Evolutionary conservation across 495 filamentous ascomycete genomes (phyloP).

Genomic region (Aspergillus saccharolyticus): DNA sequence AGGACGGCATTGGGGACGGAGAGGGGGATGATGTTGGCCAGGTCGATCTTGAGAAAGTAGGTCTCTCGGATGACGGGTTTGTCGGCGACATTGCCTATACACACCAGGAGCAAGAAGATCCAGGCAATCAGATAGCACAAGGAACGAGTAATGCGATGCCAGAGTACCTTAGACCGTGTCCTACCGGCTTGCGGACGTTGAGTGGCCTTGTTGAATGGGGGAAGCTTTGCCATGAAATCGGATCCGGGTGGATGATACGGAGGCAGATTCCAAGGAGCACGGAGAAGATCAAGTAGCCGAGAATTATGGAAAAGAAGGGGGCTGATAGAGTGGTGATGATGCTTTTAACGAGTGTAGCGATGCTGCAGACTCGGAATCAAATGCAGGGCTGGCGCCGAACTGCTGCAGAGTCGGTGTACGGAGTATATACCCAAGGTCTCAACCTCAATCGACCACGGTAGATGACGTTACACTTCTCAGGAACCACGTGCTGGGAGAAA

Average conservation of each 20-base stretch:
- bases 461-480: constrained; percentile 2
- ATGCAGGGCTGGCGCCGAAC: background rate
- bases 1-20: constrained; percentile 68
- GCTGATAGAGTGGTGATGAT: background rate
- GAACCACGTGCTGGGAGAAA: constrained; percentile 1
- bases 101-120: constrained; percentile 72
- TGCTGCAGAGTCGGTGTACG: background rate
- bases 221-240: constrained; percentile 26
- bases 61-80: constrained; percentile 57
- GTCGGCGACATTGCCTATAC: constrained; percentile 64
- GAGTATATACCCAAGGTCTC: background rate
- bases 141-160: constrained; percentile 51
- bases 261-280: background rate
- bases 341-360: background rate
- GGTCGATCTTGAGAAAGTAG: constrained; percentile 79
- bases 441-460: background rate
- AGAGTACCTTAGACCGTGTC: constrained; percentile 28
- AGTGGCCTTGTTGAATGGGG: constrained; percentile 28
- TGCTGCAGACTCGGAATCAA: background rate
- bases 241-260: background rate
- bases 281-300: background rate
- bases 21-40: constrained; percentile 76
- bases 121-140: constrained; percentile 67
- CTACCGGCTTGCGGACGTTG: constrained; percentile 24
- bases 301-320: background rate